Conservation (phyloP, 352 stramenopile species). For the Phytophthora pinifolia region DNA sequence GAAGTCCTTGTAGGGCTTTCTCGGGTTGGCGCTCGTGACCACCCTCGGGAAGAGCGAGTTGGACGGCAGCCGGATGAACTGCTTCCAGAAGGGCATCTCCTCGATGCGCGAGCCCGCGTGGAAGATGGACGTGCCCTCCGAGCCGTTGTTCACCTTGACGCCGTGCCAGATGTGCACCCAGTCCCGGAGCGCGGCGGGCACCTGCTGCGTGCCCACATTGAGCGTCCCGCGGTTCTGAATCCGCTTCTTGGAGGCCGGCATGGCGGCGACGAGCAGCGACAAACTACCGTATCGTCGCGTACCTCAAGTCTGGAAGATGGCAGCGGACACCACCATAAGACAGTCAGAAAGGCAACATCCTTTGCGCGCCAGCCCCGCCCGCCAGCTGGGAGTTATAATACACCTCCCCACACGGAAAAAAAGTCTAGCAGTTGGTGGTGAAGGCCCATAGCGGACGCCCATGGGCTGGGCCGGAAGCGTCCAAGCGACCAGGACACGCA, state of each 20-base stretch:
- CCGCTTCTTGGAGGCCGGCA: constrained; percentile 81
- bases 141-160: constrained; percentile 57
- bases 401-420: no score
- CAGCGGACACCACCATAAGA: constrained; percentile 5
- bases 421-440: no score
- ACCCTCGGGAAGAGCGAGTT: constrained; percentile 77
- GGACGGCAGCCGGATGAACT: constrained; percentile 63
- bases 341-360: constrained; percentile 4
- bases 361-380: neutral
- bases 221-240: constrained; percentile 59
- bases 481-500: no score
- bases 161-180: constrained; percentile 87
- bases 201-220: constrained; percentile 48
- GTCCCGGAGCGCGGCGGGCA: constrained; percentile 60
- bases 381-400: no score
- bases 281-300: no score
- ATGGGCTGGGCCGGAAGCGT: no score
- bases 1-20: constrained; percentile 80
- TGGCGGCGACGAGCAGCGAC: constrained; percentile 9
- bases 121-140: constrained; percentile 51
- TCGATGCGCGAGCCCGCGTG: constrained; percentile 65
- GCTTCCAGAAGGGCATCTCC: constrained; percentile 66
- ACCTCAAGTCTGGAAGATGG: constrained; percentile 15
- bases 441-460: no score
- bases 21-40: constrained; percentile 58